Base-by-base conservation (phyloP, 2,329 filamentous ascomycete species). In the Mycosphaerella sp. region DNA sequence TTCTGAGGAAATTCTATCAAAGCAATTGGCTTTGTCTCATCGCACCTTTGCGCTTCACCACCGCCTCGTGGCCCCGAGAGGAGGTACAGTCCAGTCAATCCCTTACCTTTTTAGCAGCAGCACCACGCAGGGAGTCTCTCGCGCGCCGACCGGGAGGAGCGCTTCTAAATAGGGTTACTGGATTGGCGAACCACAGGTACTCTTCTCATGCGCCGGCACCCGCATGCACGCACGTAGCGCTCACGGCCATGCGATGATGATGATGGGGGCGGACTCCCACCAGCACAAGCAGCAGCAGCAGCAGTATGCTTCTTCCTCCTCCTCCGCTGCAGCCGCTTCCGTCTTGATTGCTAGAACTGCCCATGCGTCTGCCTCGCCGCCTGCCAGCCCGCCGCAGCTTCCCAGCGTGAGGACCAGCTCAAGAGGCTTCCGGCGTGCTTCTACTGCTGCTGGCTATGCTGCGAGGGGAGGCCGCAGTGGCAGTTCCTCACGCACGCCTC, bases 361-460 rank as follows among this genome's bases (percentile, higher is more conserved):
- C 17, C 18, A 39, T 25, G 41, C 47, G 27, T 32, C 37, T 16
- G 45, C 39, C 25, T 50, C 47, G 18, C 40, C 47, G 35, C 47
- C 47, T n/a, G 42, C 18, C 18, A 50, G 47, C 18, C 47, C 47
- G 41, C 47, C 47, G 17, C 12, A 39, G 10, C 25, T 40, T 13
- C 47, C 47, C 32, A 44, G 40, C 41, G 36, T 43, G 28, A 27
- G 47, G 30, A 50, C 47, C 27, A 50, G 47, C 47, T 43, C 40
- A 13, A 42, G 47, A 32, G 41, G 40, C 40, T 50, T 50, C 30
- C 47, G 47, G 14, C 28, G 35, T 40, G 21, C 30, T 6, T 14
- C 40, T 14, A 37, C 13, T 40, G 40, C 2, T 16, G 32, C 45
- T 27, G 45, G 18, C 27, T 48, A 40, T 30, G 35, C 21, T 21